Evolutionary conservation across 305 asterid species (phyloP).

Genomic region (Euphrasia arctica): DNA sequence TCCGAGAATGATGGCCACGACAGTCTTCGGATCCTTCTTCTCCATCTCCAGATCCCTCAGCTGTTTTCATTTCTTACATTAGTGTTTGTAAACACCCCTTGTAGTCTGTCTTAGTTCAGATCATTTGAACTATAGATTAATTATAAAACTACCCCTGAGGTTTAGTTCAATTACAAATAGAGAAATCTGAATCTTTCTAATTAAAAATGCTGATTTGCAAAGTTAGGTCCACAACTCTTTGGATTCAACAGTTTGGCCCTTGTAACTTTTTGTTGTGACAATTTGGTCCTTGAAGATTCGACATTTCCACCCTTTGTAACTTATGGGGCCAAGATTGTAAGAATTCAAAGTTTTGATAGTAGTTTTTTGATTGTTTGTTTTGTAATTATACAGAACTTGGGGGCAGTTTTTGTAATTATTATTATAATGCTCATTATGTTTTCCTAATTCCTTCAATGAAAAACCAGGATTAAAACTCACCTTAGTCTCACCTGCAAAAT

Average conservation of each 20-base stretch:
- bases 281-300: no score
- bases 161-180: not conserved
- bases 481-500: conserved; percentile 70
- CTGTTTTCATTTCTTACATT: conserved; percentile 33
- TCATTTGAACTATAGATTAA: not conserved
- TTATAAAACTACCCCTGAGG: not conserved
- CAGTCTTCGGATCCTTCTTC: conserved; percentile 73
- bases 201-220: not conserved
- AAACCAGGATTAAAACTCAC: conserved; percentile 42
- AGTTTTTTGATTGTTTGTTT: not conserved
- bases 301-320: no score
- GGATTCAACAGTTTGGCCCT: no score
- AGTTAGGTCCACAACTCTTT: no score
- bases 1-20: conserved; percentile 83
- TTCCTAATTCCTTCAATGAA: conserved; percentile 2
- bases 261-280: no score
- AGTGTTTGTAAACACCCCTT: not conserved
- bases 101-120: no score
- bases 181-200: not conserved
- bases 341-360: no score
- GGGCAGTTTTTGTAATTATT: not conserved
- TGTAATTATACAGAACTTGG: not conserved
- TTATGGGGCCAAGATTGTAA: no score
- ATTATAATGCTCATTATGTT: not conserved
- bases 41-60: conserved; percentile 68